These are phyloP conservation scores for Rhamnella rubrinervis DNA, from an alignment of 331 rosid genomes.

Conservation along the genomic window DNA sequence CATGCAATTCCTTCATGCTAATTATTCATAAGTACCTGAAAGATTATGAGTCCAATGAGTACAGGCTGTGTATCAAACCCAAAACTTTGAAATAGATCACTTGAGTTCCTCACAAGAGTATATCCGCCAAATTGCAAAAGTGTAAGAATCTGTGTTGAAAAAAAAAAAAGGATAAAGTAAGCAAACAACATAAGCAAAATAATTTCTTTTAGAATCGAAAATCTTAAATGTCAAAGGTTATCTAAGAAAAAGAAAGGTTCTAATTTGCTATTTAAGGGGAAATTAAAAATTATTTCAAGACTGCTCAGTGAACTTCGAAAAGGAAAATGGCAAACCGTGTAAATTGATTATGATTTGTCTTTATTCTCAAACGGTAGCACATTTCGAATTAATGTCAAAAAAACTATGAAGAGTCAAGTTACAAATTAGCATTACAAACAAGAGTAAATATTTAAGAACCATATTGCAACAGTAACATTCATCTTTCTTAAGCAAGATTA, in stretches of 20 bases:
- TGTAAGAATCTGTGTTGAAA: slow-evolving; percentile 68
- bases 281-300: not conserved
- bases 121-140: slow-evolving; percentile 95
- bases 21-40: slow-evolving; percentile 54
- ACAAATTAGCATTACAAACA: not conserved
- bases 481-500: not conserved
- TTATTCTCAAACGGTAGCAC: too few species aligned
- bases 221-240: not conserved
- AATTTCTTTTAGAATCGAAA: slow-evolving; percentile 7
- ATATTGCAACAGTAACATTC: not conserved
- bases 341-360: too few species aligned
- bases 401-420: not conserved
- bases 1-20: not conserved
- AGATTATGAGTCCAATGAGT: slow-evolving; percentile 82
- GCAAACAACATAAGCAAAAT: slow-evolving; percentile 11
- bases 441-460: not conserved
- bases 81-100: slow-evolving; percentile 73
- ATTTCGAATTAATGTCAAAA: too few species aligned
- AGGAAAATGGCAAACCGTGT: too few species aligned
- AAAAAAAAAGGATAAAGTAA: slow-evolving; percentile 18
- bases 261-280: not conserved
- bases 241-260: not conserved
- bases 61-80: slow-evolving; percentile 96
- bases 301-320: too few species aligned
- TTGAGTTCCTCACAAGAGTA: slow-evolving; percentile 85